phyloP scores from a whole-genome alignment of 2,329 filamentous ascomycete genomes.

The Diaporthe vaccinii region DNA sequence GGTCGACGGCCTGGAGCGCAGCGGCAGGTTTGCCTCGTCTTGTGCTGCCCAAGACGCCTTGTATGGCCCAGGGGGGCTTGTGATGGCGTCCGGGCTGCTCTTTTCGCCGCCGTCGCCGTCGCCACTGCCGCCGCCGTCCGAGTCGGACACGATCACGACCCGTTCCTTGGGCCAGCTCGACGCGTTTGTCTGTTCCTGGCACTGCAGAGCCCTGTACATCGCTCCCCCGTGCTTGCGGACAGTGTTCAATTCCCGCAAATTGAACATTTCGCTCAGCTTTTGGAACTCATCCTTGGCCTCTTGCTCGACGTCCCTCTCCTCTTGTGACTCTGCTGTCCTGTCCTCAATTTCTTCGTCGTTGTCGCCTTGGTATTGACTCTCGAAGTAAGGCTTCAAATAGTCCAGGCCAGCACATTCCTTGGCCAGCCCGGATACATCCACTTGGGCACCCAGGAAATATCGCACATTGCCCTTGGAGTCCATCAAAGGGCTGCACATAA shows the following conservation, averaged over 20 bases:
- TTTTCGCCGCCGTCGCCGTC: slow-evolving; percentile 8
- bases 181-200: slow-evolving; percentile 53
- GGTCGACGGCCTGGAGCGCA: background rate
- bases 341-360: slow-evolving; percentile 45
- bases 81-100: slow-evolving; percentile 40
- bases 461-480: slow-evolving; percentile 76
- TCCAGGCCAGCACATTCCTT: slow-evolving; percentile 76
- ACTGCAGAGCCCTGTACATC: slow-evolving; percentile 63
- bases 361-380: slow-evolving; percentile 48
- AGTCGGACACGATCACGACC: slow-evolving; percentile 51
- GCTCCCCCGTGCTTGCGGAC: slow-evolving; percentile 74
- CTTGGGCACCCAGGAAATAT: slow-evolving; percentile 79
- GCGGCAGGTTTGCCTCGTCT: slow-evolving; percentile 12
- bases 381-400: slow-evolving; percentile 66
- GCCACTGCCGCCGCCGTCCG: slow-evolving; percentile 37
- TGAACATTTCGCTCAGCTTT: slow-evolving; percentile 78
- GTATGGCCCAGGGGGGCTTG: slow-evolving; percentile 16
- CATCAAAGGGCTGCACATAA: slow-evolving; percentile 78
- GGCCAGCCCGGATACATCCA: slow-evolving; percentile 77
- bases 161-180: slow-evolving; percentile 56
- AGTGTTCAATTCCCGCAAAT: slow-evolving; percentile 73
- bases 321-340: slow-evolving; percentile 25
- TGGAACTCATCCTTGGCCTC: slow-evolving; percentile 72
- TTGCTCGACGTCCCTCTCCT: background rate
- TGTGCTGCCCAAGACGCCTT: slow-evolving; percentile 22